Evolutionary conservation across 441 rosid genomes (phyloP), one percentile per base, ranked within the genome.

Genomic region (Theobroma grandiflorum): DNA sequence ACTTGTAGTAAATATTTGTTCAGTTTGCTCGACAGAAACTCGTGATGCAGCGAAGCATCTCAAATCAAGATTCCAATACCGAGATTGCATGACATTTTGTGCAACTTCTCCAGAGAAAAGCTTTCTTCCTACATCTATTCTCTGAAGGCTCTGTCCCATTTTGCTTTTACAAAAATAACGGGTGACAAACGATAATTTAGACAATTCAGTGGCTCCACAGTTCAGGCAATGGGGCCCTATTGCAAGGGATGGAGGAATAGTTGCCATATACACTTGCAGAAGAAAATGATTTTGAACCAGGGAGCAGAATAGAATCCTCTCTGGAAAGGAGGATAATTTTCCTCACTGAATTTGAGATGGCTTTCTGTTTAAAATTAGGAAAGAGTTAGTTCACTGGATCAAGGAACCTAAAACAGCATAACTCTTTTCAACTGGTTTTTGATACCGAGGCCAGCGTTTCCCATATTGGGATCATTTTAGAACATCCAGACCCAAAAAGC

Each of bases 31-130:
- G 20, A 82, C 74, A 66, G 97, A 89, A 76, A 84, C 84, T 69
- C 75, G 84, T 22, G 95, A 81, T 22, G 86, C 80, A 71, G 90
- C 92, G 85, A 81, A 83, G 37, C 82, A 84, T 85, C 79, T 85
- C 73, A 81, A 84, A 84, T 58, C 59, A 81, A 81, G 76, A 83
- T 71, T 74, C 38, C 66, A 40, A 52, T 5, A 18, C 31, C 58
- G 81, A 73, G 59, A 42, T 57, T 53, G 75, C 8, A 26, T 35
- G 52, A 74, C 65, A 75, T 78, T 80, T 52, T 66, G 69, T 78
- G 69, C 45, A 58, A 82, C 62, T 76, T 83, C 82, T 73, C 83
- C 80, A 43, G 49, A 74, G 55, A 80, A 76, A 53, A 66, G 75
- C 74, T 83, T 86, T 72, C 76, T 78, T 75, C 82, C 84, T 35